phyloP scores from a whole-genome alignment of 345 rosid species.

The Luvunga scandens region DNA sequence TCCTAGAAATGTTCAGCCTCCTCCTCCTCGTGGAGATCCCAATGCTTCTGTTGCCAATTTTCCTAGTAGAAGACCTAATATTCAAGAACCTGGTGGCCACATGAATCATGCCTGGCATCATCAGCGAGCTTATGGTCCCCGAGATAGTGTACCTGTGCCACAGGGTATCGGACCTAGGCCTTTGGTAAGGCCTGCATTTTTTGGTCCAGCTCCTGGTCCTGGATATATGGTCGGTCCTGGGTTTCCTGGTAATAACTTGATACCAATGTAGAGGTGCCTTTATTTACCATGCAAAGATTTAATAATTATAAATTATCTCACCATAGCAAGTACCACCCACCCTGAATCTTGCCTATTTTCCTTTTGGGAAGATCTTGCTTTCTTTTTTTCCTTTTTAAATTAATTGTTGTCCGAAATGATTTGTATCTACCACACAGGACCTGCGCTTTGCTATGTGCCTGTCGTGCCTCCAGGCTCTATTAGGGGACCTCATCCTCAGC shows the following conservation, averaged over 20 bases:
- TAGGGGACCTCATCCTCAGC: constrained; percentile 73
- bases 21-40: constrained; percentile 64
- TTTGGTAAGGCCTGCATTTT: constrained; percentile 54
- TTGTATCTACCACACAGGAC: constrained; percentile 42
- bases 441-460: constrained; percentile 67
- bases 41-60: constrained; percentile 38
- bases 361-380: neutral
- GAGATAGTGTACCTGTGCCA: constrained; percentile 58
- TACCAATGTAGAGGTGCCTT: neutral
- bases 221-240: constrained; percentile 74
- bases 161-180: constrained; percentile 68
- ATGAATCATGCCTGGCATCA: constrained; percentile 58
- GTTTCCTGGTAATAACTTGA: constrained; percentile 64
- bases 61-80: constrained; percentile 46
- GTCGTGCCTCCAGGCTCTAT: constrained; percentile 63
- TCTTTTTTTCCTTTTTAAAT: neutral
- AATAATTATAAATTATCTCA: neutral
- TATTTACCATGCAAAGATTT: neutral
- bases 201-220: constrained; percentile 75
- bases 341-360: neutral
- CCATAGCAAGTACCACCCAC: constrained; percentile 1
- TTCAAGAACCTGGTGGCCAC: constrained; percentile 46
- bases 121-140: constrained; percentile 51
- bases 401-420: constrained; percentile 11
- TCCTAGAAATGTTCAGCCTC: constrained; percentile 41